Evolutionary conservation across 108 stramenopile genomes (phyloP), one percentile per base, ranked within the genome.

Genomic region (Fistulifera pelliculosa): DNA sequence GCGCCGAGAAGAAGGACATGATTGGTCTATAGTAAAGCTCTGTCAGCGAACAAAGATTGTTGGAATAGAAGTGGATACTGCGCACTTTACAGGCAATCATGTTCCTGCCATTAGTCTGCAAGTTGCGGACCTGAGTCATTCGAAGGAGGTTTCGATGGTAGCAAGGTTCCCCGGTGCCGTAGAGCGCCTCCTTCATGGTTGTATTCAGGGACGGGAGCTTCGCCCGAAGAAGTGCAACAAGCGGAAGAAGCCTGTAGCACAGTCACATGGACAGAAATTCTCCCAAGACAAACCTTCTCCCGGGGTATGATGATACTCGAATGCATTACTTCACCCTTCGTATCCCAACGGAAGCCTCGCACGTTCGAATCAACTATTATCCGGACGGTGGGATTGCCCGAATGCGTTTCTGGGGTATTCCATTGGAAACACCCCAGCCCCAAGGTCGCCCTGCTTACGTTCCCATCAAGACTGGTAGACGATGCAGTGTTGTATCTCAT

Each of bases 311-410:
- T 54, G 63, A 65, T 8, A 76, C 75, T 24, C 57, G 93, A 10
- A 50, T 82, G 62, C 87, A 96, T 62, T 70, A 65, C 39, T 90
- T 89, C 59, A 35, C 49, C 23, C 15, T 86, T 2, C 27, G 47
- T 18, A 39, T 47, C 12, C 54, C 65, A 31, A 19, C 48, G 27
- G 17, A 43, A 40, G 68, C 60, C 40, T 86, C 76, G 10, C 65
- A 81, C 25, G 22, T 92, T 27, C 71, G 84, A 16, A 47, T 93
- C 35, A 87, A 85, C 69, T 88, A 92, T 58, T 93, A 61, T 61
- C 95, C 95, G 10, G 95, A 96, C 60, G 95, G 95, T 17, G 95
- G 95, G 17, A 80, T 96, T 21, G 95, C 95, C 38, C 65, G 95
- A 49, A 48, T 96, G 24, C 63, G 74, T 31, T 58, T 78, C 8